Evolutionary conservation across 2,329 filamentous ascomycete species (phyloP), one percentile per base, ranked within the genome.

Genomic region (Ophiocordyceps sinensis): DNA sequence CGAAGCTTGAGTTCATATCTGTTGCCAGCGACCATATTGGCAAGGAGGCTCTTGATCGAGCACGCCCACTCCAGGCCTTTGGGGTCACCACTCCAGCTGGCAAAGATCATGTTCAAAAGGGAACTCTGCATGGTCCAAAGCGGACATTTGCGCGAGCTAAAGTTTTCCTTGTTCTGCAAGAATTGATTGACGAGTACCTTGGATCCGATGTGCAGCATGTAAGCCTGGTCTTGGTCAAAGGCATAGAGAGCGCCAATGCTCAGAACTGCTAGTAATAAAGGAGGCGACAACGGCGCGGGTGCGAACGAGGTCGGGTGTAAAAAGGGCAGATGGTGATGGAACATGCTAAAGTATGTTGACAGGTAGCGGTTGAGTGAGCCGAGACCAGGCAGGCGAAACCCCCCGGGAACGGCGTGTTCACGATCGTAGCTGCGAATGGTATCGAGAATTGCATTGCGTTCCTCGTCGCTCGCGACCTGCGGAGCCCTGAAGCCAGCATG

Each of bases 111-210:
- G 70, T 98, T 98, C 44, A 98, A 70, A 41, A 98, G 68, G 4
- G 88, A 94, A 59, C 85, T 86, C 60, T 98, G 91, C 86, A 96
- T 96, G 38, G 89, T 91, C 89, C 91, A 96, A 13, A 98, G 65
- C 4, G 91, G 91, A 54, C 89, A 96, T 61, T 95, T 96, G 52
- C 89, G 80, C 9, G 91, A 96, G 68, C 89, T 94, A 62, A 96
- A 96, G 64, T 94, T 94, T 61, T 95, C 88, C 70, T 95, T 95
- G 67, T 95, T 93, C 63, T 94, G 87, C 47, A 98, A 63, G 61
- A 96, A 96, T 59, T 95, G 86, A 58, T 93, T 95, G 53, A 96
- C 88, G 15, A 98, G 75, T 26, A 96, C 84, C 68, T 96, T 98
- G 44, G 91, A 94, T 15, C 89, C 91, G 51, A 96, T 94, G 64